Evolutionary conservation across 352 stramenopile species (phyloP), one percentile per base, ranked within the genome.

Genomic region (Pythium insidiosum): DNA sequence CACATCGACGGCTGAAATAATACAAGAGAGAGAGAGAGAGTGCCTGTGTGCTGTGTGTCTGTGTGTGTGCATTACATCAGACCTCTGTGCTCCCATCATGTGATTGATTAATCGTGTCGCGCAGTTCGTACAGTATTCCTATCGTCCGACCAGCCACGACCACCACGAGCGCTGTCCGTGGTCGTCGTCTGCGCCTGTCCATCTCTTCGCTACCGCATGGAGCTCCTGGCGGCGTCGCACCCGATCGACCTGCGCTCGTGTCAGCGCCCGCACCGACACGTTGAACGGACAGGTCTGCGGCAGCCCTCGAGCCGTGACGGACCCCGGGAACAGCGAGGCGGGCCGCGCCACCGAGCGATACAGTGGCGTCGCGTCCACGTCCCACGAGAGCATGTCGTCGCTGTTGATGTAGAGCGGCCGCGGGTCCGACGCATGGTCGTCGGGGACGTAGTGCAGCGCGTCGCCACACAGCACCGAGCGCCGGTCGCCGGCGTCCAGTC

Each of bases 351-450:
- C 34, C 6, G 61, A 63, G 25, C 54, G 52, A 35, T 66, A 70
- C 38, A 72, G 26, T 10, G 28, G 28, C 9, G 42, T 43, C 33
- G 29, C 33, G 9, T 44, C 40, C 13, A 35, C 42, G 29, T 57
- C 47, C 57, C 54, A 72, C 16, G 58, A 41, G 9, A 75, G 41
- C 38, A 79, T 66, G 35, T 66, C 50, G 40, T 79, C 61, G 40
- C 67, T 79, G 50, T 79, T 79, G 40, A 71, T 70, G 44, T 79
- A 79, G 41, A 78, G 30, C 16, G 43, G 28, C 7, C 12, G 16
- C n/a, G 13, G 16, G 7, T 50, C 43, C 6, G 13, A 12, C 13
- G 5, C 20, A 15, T 33, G 9, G 12, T 33, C 34, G 16, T 23
- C 31, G n/a, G 68, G 64, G 11, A 63, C 62, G 43, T 68, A 59